Conservation (phyloP, 805 yeast species). For the Kregervanrija fluxuum region DNA sequence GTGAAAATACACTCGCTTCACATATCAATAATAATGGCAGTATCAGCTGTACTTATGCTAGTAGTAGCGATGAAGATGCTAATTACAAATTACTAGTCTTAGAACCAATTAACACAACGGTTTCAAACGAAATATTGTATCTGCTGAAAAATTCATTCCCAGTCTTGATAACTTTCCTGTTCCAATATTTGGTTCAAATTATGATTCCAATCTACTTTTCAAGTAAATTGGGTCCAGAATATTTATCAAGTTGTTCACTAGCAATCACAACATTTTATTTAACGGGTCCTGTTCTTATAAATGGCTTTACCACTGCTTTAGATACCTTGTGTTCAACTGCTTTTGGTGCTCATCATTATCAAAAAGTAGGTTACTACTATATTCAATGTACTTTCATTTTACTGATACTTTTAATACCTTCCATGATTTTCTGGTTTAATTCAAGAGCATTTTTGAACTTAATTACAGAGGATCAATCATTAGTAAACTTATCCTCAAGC, state of each 20-base stretch:
- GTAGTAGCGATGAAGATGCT: not conserved
- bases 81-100: not conserved
- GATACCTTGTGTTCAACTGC: constrained; percentile 77
- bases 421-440: constrained; percentile 51
- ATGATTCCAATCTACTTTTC: constrained; percentile 68
- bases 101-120: constrained; percentile 12
- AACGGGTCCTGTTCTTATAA: constrained; percentile 63
- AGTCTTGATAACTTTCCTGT: constrained; percentile 54
- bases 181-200: constrained; percentile 65
- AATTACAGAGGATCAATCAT: constrained; percentile 34
- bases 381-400: constrained; percentile 55
- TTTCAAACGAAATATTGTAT: constrained; percentile 13
- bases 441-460: constrained; percentile 36
- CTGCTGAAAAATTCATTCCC: constrained; percentile 42
- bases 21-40: not conserved
- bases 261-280: constrained; percentile 71
- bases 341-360: constrained; percentile 55
- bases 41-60: not conserved
- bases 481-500: constrained; percentile 42
- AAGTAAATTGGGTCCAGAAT: constrained; percentile 58
- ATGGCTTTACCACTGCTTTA: constrained; percentile 66
- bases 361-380: constrained; percentile 58
- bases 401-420: constrained; percentile 44
- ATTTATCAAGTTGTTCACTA: constrained; percentile 64
- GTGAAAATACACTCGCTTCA: not conserved